Evolutionary conservation across 257 asterid species (phyloP).

Genomic region (Solanum piurae): DNA sequence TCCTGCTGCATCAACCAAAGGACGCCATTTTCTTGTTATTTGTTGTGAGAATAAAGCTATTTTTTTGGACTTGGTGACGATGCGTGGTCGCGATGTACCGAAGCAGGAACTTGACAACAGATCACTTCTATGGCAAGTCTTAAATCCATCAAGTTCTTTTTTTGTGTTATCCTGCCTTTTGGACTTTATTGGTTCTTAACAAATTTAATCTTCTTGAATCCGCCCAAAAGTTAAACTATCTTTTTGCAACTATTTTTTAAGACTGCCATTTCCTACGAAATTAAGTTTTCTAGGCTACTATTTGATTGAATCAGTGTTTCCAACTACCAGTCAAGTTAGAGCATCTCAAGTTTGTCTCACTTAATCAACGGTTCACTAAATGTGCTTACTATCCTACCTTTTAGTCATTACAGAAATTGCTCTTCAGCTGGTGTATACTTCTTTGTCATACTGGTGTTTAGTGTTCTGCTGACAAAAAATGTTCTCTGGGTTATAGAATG

Average conservation of each 20-base stretch:
- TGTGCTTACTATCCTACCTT: neutral
- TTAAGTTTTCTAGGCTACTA: neutral
- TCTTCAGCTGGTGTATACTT: neutral
- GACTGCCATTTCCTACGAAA: neutral
- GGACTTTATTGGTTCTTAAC: neutral
- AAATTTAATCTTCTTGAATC: neutral
- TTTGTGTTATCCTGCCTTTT: neutral
- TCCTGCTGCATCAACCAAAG: constrained; percentile 92
- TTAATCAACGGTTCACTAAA: neutral
- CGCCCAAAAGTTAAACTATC: neutral
- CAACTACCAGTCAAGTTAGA: neutral
- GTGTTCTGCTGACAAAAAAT: neutral
- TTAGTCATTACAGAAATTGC: neutral
- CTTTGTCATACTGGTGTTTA: neutral
- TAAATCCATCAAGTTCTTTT: neutral
- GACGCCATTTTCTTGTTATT: constrained; percentile 93
- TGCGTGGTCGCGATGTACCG: constrained; percentile 99
- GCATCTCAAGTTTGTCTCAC: neutral
- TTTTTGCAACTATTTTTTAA: neutral
- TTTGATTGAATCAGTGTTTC: neutral
- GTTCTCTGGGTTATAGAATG: neutral
- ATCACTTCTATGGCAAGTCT: constrained; percentile 77
- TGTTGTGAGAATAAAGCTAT: constrained; percentile 98
- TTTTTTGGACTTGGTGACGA: constrained; percentile 92
- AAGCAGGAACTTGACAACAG: constrained; percentile 94